These are phyloP conservation scores for Xylaria longipes DNA, from an alignment of 495 filamentous ascomycete species.

Conservation along the genomic window DNA sequence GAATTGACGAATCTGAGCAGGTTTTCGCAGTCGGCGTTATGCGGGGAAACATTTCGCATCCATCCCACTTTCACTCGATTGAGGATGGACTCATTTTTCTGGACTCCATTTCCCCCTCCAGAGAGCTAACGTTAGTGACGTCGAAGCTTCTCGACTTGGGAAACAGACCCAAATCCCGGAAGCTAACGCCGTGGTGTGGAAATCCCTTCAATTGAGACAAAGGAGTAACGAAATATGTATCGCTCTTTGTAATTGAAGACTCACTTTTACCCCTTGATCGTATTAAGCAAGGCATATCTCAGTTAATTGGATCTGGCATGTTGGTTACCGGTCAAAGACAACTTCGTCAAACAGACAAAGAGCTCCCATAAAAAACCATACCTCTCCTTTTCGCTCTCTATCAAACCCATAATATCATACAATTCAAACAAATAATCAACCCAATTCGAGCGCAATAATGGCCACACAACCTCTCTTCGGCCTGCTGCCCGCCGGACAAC, in stretches of 20 bases:
- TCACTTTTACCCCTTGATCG: not conserved
- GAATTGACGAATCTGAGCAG: not conserved
- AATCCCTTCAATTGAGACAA: not conserved
- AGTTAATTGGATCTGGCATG: not conserved
- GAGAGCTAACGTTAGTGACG: slow-evolving; percentile 2
- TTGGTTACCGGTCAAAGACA: not conserved
- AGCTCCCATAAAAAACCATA: not conserved
- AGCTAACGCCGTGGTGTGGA: not conserved
- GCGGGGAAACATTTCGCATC: slow-evolving; percentile 7
- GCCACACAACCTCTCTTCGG: slow-evolving; percentile 48
- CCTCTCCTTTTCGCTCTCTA: not conserved
- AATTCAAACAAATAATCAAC: not conserved
- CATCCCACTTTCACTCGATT: slow-evolving; percentile 16
- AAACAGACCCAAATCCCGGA: not conserved
- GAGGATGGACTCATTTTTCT: not conserved
- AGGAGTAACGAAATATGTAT: not conserved
- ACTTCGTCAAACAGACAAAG: not conserved
- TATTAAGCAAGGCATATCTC: not conserved
- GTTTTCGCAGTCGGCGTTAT: not conserved
- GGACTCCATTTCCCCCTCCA: slow-evolving; percentile 7
- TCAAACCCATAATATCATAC: not conserved
- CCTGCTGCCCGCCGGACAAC: slow-evolving; percentile 58
- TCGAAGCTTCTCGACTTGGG: slow-evolving; percentile 28
- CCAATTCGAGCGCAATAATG: slow-evolving; percentile 18
- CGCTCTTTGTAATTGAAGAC: not conserved